Conservation (phyloP, 768 basidiomycete species). For the Tricholoma hemisulphureum region DNA sequence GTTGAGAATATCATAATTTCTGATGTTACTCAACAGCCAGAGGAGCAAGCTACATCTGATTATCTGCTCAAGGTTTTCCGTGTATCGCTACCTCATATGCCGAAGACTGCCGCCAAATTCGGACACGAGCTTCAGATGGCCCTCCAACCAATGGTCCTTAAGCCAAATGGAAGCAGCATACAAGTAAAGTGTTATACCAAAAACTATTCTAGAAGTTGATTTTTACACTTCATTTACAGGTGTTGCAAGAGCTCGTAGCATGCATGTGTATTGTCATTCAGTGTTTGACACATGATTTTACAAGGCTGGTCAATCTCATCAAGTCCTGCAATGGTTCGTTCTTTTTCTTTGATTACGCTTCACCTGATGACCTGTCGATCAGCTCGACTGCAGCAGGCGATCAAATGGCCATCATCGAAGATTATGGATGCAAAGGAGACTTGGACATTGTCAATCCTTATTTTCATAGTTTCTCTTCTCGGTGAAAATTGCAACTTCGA, state of each 20-base stretch:
- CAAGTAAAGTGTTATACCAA: constrained; percentile 43
- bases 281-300: constrained; percentile 84
- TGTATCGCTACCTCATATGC: constrained; percentile 81
- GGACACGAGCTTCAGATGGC: constrained; percentile 79
- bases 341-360: background rate
- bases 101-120: constrained; percentile 85
- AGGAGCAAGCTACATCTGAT: constrained; percentile 83
- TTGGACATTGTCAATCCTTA: constrained; percentile 62
- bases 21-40: constrained; percentile 46
- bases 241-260: constrained; percentile 87
- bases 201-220: background rate
- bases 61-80: constrained; percentile 88
- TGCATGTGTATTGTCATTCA: constrained; percentile 88
- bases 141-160: constrained; percentile 89
- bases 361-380: constrained; percentile 8
- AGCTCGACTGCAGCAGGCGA: constrained; percentile 65
- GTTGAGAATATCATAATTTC: background rate
- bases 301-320: constrained; percentile 71
- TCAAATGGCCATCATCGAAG: constrained; percentile 42
- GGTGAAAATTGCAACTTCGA: constrained; percentile 92
- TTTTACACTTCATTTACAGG: constrained; percentile 45
- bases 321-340: constrained; percentile 79
- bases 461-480: constrained; percentile 82
- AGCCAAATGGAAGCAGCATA: constrained; percentile 68
- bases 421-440: constrained; percentile 48